phyloP scores from a whole-genome alignment of 139 green algal species.

The Tetraselmis chui region DNA sequence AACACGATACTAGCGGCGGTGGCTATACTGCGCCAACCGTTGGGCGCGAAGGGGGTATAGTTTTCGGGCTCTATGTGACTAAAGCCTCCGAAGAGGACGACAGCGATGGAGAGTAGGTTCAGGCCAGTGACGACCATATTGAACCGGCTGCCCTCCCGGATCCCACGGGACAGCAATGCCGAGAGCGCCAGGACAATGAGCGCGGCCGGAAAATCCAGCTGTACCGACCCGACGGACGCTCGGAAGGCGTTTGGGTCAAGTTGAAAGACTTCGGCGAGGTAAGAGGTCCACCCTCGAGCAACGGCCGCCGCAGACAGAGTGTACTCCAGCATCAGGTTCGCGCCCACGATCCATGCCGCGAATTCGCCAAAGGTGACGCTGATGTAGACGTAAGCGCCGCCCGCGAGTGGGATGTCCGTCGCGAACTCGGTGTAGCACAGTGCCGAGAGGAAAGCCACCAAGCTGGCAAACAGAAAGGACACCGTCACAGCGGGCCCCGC shows the following conservation, averaged over 20 bases:
- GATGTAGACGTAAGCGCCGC: slow-evolving; percentile 80
- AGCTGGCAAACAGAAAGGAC: slow-evolving; percentile 46
- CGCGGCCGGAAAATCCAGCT: slow-evolving; percentile 37
- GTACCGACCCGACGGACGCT: slow-evolving; percentile 17
- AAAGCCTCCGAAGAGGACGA: slow-evolving; percentile 42
- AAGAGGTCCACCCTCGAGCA: slow-evolving; percentile 74
- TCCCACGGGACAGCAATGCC: slow-evolving; percentile 41
- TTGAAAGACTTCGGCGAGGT: slow-evolving; percentile 49
- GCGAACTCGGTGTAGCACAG: slow-evolving; percentile 85
- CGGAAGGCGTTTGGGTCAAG: slow-evolving; percentile 22
- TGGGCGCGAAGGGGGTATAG: slow-evolving; percentile 38
- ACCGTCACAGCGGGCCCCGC: slow-evolving; percentile 44
- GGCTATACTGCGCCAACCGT: slow-evolving; percentile 44
- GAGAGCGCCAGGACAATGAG: slow-evolving; percentile 33
- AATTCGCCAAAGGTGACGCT: slow-evolving; percentile 70
- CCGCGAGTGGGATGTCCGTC: slow-evolving; percentile 61
- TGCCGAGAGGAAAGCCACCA: slow-evolving; percentile 68
- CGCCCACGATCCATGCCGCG: slow-evolving; percentile 53
- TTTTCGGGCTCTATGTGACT: slow-evolving; percentile 33
- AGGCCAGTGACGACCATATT: slow-evolving; percentile 32
- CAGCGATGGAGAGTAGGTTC: slow-evolving; percentile 29
- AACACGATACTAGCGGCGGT: slow-evolving; percentile 53
- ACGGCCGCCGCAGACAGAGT: slow-evolving; percentile 67
- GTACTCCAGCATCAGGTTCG: slow-evolving; percentile 83
- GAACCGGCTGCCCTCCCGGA: slow-evolving; percentile 37